Percentiles rank a stretch among this genome's conserved stretches.
phyloP scores from a whole-genome alignment of 163 green algal species.

The Scenedesmus sp. region DNA sequence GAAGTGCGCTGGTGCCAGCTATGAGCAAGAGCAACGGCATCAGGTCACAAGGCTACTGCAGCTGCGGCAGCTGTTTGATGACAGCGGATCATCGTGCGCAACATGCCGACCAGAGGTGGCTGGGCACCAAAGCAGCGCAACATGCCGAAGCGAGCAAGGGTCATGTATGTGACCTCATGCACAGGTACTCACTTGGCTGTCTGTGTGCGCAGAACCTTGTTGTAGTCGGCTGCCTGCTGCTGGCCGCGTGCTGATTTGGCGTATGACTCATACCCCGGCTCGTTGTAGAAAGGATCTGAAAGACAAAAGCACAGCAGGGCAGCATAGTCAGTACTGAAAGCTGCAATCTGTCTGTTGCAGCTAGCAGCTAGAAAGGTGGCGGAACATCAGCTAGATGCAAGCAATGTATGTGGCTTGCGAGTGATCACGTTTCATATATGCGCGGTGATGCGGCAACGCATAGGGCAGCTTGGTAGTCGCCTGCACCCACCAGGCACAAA shows the following conservation, averaged over 20 bases:
- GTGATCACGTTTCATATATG: too few species aligned
- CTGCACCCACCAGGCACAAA: constrained; percentile 63
- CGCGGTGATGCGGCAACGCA: too few species aligned
- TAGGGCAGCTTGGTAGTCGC: too few species aligned
- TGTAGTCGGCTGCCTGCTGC: constrained; percentile 64
- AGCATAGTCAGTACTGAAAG: too few species aligned
- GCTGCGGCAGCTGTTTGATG: not conserved
- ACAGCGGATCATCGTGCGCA: too few species aligned
- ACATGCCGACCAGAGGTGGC: too few species aligned
- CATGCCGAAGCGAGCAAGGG: too few species aligned
- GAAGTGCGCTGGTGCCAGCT: too few species aligned
- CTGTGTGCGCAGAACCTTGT: constrained; percentile 51
- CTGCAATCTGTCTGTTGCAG: not conserved
- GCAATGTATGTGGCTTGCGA: too few species aligned
- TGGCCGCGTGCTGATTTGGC: constrained; percentile 54
- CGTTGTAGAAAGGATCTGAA: constrained; percentile 92
- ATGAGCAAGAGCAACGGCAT: not conserved
- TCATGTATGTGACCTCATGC: not conserved
- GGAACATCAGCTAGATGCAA: too few species aligned
- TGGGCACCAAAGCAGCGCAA: too few species aligned
- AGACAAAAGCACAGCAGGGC: not conserved
- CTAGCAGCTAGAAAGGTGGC: not conserved
- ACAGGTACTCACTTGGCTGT: not conserved
- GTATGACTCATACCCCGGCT: constrained; percentile 77
- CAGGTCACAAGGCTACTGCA: not conserved